Evolutionary conservation across 2,329 filamentous ascomycete genomes (phyloP), one percentile per base, ranked within the genome.

Genomic region (Dothistroma pini): DNA sequence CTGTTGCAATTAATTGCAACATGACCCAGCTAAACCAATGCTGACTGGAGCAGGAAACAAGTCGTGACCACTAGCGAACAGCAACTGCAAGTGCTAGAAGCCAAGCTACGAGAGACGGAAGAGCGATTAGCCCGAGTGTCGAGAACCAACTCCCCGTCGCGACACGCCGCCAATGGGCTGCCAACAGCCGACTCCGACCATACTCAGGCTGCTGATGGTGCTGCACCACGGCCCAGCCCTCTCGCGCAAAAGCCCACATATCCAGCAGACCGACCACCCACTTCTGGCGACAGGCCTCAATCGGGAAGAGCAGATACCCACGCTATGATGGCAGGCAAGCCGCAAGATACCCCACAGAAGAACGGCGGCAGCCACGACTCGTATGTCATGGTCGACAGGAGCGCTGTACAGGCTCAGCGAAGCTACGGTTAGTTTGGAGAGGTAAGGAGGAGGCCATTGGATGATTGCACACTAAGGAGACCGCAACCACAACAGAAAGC

Each of bases 61-160:
- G 84, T 85, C 62, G 87, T 97, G 72, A 84, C 83, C 66, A 85
- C 83, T 56, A 89, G 91, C 74, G 86, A 85, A 58, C 85, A 86
- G 65, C 91, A 97, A 77, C 88, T 97, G 68, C 88, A 96, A 76
- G 86, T 88, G 59, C 87, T 97, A 71, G 91, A 97, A 78, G 86
- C 86, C 56, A 88, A 87, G 69, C 86, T 97, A 69, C 88, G 86
- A 69, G 91, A 92, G 71, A 91, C 95, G 77, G 93, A 97, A 77
- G 84, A 89, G 68, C 88, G 89, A 50, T 83, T 97, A 50, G 72
- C 72, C 16, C 69, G 73, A 48, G 76, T 66, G 59, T 71, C 66
- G 52, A 66, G 65, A 57, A 64, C 63, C 55, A 66, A 61, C 52
- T 71, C 71, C 21, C 69, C 71, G 2, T 62, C 70, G 10, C 65